These are phyloP conservation scores for Colletotrichum euphorbiae DNA, from an alignment of 2,329 filamentous ascomycete genomes.

Conservation along the genomic window DNA sequence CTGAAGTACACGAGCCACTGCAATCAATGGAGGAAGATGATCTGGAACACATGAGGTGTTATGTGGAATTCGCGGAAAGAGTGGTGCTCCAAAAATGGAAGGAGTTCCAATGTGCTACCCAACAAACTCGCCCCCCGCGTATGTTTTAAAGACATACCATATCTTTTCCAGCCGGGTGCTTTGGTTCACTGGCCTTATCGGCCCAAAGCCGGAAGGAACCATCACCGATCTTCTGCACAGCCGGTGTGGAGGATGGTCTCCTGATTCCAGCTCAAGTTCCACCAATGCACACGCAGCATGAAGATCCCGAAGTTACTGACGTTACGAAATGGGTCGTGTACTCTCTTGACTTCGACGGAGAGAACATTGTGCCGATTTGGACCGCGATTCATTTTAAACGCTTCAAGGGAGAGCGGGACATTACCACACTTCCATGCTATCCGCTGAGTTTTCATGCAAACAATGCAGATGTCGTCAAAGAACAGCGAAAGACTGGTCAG, in stretches of 20 bases:
- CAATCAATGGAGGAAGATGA: too few relatives aligned
- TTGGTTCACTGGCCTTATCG: neutral
- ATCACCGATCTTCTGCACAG: neutral
- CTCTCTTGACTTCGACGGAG: slow-evolving; percentile 3
- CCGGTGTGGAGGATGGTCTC: neutral
- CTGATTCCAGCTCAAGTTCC: neutral
- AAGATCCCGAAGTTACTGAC: neutral
- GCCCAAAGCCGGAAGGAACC: neutral
- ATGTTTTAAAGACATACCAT: neutral
- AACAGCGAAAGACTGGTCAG: neutral
- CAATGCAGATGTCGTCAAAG: neutral
- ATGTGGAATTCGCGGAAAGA: neutral
- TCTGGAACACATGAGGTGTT: too few relatives aligned
- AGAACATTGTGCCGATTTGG: neutral
- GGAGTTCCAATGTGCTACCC: neutral
- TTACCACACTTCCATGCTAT: neutral
- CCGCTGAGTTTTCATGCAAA: neutral
- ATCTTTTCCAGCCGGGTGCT: neutral
- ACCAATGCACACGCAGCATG: neutral
- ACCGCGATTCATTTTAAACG: neutral
- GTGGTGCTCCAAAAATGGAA: neutral
- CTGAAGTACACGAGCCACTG: too few relatives aligned
- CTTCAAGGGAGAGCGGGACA: neutral
- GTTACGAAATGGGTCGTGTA: neutral
- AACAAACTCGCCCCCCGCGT: neutral